These are phyloP conservation scores for Lasiodiplodia theobromae DNA, from an alignment of 2,329 filamentous ascomycete species.

Conservation along the genomic window DNA sequence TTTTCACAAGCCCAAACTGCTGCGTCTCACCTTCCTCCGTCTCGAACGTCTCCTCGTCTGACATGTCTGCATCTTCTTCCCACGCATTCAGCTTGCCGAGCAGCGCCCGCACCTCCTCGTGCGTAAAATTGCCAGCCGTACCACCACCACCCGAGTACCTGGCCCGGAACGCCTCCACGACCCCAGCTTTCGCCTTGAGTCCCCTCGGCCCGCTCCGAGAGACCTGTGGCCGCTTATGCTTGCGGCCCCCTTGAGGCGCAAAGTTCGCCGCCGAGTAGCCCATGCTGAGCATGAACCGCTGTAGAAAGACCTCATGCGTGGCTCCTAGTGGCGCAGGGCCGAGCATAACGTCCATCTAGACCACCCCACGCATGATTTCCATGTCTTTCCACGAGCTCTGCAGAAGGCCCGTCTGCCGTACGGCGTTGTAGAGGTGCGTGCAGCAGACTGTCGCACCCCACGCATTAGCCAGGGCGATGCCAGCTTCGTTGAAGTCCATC, in stretches of 20 bases:
- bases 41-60: slow-evolving; percentile 16
- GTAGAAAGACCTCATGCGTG: slow-evolving; percentile 46
- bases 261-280: slow-evolving; percentile 42
- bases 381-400: slow-evolving; percentile 50
- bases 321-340: too few species aligned
- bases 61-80: slow-evolving; percentile 31
- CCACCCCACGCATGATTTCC: slow-evolving; percentile 41
- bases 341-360: too few species aligned
- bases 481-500: slow-evolving; percentile 40
- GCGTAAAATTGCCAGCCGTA: slow-evolving; percentile 38
- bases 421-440: slow-evolving; percentile 54
- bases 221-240: slow-evolving; percentile 20
- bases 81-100: slow-evolving; percentile 39
- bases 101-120: slow-evolving; percentile 47
- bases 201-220: slow-evolving; percentile 43
- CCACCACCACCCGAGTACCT: slow-evolving; percentile 27
- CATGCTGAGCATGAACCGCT: slow-evolving; percentile 49
- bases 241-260: slow-evolving; percentile 31
- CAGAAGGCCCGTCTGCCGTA: slow-evolving; percentile 41
- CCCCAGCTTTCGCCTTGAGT: slow-evolving; percentile 41
- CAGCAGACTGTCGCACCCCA: slow-evolving; percentile 51
- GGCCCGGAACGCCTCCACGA: slow-evolving; percentile 48
- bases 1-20: not conserved
- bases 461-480: slow-evolving; percentile 45
- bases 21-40: not conserved